Evolutionary conservation across 2,329 filamentous ascomycete species (phyloP), one percentile per base, ranked within the genome.

Genomic region (Diaporthe sp.): DNA sequence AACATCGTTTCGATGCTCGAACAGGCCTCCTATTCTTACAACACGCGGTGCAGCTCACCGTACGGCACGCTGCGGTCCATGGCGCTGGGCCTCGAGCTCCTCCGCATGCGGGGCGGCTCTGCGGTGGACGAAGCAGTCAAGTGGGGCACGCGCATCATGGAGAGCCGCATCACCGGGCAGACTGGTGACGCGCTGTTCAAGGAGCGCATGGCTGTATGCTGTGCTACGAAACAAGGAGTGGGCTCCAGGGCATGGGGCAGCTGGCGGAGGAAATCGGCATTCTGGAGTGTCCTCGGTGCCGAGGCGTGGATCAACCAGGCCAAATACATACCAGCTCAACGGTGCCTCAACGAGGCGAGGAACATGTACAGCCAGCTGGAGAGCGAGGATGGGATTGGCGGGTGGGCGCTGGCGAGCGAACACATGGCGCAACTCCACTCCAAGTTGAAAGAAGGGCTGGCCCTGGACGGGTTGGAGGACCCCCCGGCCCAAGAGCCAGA

Each of bases 21-120:
- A 80, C 94, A 94, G 4, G 94, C 96, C 0, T 93, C 93, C 73
- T 98, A 99, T 83, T 98, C 95, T 0, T 99, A 98, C 82, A 91
- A 95, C 68, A 96, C 95, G 22, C 91, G 96, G 63, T 98, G 94
- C 79, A 92, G 90, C 61, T 91, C 93, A 35, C 91, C 94, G 0
- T 96, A 95, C 79, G 93, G 94, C 70, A 94, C 96, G 0, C 85
- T 97, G 22, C 93, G 97, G 15, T 94, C 92, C 76, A 86, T 98
- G 12, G 85, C 93, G 0, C 85, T 98, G 0, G 83, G 92, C 0
- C 87, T 97, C 35, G 97, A 99, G 82, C 90, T 99, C 1, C 86
- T 98, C 3, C 92, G 94, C 50, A 87, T 97, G 15, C 90, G 96
- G 9, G 95, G 94, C 32, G 94, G 94, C 17, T 91, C 92, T 4